Percentiles rank a stretch among this genome's conserved stretches.
Conservation (phyloP, 2,329 filamentous ascomycete species). For the Exophiala oligosperma region DNA sequence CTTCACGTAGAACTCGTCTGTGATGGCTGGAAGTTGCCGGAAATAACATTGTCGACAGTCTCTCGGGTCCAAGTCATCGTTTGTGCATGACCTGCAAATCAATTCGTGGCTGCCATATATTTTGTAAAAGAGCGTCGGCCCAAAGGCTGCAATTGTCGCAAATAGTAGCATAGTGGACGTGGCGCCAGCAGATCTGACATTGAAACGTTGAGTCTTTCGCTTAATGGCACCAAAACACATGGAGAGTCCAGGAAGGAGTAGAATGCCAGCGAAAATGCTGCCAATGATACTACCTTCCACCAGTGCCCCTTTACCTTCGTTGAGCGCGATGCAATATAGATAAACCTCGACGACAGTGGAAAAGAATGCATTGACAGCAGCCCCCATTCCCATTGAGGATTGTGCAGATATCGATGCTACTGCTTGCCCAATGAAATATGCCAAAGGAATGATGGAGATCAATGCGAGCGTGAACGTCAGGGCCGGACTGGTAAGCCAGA, state of each 20-base stretch:
- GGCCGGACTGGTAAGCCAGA: constrained; percentile 75
- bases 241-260: constrained; percentile 90
- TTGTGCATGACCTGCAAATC: constrained; percentile 69
- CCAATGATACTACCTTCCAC: constrained; percentile 97
- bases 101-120: constrained; percentile 98
- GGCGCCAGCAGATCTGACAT: constrained; percentile 91
- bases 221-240: constrained; percentile 99
- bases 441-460: constrained; percentile 90
- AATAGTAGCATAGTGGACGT: constrained; percentile 98
- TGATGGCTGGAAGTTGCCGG: constrained; percentile 77
- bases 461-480: constrained; percentile 83
- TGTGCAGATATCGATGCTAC: constrained; percentile 98
- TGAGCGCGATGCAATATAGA: constrained; percentile 91
- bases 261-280: constrained; percentile 94
- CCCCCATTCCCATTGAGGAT: constrained; percentile 96
- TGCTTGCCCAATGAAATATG: constrained; percentile 98
- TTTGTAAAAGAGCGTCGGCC: constrained; percentile 95
- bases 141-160: constrained; percentile 91
- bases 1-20: constrained; percentile 85
- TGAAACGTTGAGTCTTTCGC: constrained; percentile 97
- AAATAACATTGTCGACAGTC: constrained; percentile 96
- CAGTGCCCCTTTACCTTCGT: constrained; percentile 85
- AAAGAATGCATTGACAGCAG: constrained; percentile 97
- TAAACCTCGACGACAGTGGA: constrained; percentile 97
- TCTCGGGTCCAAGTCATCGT: constrained; percentile 51